A percentile compares a stretch with the other conserved stretches of the same genome.
Conservation (phyloP, 768 basidiomycete genomes). For the Kondoa subrosea region DNA sequence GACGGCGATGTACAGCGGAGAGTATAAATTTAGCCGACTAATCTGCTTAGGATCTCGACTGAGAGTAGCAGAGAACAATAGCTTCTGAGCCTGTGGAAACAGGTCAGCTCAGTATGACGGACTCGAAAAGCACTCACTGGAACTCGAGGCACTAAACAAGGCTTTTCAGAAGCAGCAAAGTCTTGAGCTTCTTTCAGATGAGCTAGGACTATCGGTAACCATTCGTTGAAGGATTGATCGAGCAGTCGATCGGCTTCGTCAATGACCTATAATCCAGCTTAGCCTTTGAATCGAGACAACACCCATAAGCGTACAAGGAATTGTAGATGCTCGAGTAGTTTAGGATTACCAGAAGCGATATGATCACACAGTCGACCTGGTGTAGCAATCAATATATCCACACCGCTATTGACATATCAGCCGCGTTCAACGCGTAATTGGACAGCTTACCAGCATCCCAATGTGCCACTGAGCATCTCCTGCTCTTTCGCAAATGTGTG, state of each 20-base stretch:
- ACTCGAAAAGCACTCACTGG: not conserved
- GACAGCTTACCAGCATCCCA: constrained; percentile 36
- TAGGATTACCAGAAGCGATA: constrained; percentile 67
- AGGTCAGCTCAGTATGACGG: constrained; percentile 37
- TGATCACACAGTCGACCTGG: constrained; percentile 93
- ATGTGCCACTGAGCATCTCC: constrained; percentile 45
- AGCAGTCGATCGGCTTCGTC: constrained; percentile 96
- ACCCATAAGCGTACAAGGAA: constrained; percentile 53
- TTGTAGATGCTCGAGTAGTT: constrained; percentile 84
- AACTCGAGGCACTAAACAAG: not conserved
- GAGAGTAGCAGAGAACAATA: constrained; percentile 89
- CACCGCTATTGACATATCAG: constrained; percentile 45
- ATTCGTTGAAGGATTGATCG: constrained; percentile 89
- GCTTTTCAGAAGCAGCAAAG: not conserved
- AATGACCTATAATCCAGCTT: constrained; percentile 47
- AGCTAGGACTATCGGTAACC: constrained; percentile 61
- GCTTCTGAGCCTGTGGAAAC: constrained; percentile 55
- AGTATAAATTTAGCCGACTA: constrained; percentile 54
- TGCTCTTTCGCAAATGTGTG: constrained; percentile 90
- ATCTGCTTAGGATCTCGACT: constrained; percentile 89
- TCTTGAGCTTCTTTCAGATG: not conserved
- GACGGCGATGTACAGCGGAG: constrained; percentile 78
- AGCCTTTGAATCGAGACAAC: not conserved
- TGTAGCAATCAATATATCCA: constrained; percentile 88
- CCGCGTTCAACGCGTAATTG: not conserved